Percentiles rank a stretch among this genome's conserved stretches.
Evolutionary conservation across 805 yeast genomes (phyloP).

Genomic region (Ogataea polymorpha): DNA sequence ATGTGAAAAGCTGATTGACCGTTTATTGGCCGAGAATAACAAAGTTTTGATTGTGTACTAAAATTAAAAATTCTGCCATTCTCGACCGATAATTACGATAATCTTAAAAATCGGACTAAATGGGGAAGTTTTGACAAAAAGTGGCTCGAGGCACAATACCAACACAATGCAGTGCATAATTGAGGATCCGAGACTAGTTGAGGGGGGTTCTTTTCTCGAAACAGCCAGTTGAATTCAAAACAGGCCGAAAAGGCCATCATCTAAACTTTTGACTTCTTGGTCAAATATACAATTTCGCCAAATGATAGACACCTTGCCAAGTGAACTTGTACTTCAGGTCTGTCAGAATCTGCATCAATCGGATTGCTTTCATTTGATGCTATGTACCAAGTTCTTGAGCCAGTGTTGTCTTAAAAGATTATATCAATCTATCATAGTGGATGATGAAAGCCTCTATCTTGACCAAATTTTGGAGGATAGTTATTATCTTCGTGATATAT

Average conservation of each 20-base stretch:
- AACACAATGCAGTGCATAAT: too few relatives aligned
- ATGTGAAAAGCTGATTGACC: constrained; percentile 12
- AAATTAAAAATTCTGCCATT: background rate
- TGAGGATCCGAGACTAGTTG: too few relatives aligned
- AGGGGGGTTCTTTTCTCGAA: background rate
- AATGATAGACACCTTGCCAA: constrained; percentile 28
- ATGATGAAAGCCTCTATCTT: constrained; percentile 20
- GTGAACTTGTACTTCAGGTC: constrained; percentile 21
- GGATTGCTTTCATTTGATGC: constrained; percentile 26
- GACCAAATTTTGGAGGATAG: constrained; percentile 22
- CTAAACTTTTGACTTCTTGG: too few relatives aligned
- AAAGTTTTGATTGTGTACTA: constrained; percentile 26
- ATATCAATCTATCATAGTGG: constrained; percentile 25
- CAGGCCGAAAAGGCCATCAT: constrained; percentile 7
- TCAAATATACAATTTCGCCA: too few relatives aligned
- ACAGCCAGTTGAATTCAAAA: background rate
- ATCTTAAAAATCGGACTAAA: constrained; percentile 4
- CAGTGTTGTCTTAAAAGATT: constrained; percentile 14
- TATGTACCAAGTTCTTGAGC: constrained; percentile 15
- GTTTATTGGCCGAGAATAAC: constrained; percentile 20
- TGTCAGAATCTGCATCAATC: constrained; percentile 21
- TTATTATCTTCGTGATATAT: constrained; percentile 13
- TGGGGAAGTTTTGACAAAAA: background rate
- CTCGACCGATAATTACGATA: constrained; percentile 16
- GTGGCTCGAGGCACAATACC: too few relatives aligned